Evolutionary conservation across 768 basidiomycete genomes (phyloP).

Genomic region (Polyporus arcularius): DNA sequence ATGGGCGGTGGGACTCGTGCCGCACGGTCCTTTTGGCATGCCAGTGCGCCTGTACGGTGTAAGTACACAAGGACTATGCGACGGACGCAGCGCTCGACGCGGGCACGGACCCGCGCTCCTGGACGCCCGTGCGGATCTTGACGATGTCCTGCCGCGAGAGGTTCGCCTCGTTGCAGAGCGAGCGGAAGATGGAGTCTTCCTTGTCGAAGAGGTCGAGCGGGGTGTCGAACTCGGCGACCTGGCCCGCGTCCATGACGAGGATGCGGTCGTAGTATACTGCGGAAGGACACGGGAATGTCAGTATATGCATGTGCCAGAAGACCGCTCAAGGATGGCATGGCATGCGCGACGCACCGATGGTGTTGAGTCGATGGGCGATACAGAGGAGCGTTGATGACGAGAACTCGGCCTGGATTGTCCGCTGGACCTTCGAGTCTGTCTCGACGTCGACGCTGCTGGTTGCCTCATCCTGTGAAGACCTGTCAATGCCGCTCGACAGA

Average conservation of each 20-base stretch:
- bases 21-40: too few relatives aligned
- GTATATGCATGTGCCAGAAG: not conserved
- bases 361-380: constrained; percentile 76
- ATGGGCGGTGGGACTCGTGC: too few relatives aligned
- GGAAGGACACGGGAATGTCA: constrained; percentile 30
- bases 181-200: constrained; percentile 67
- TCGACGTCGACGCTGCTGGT: constrained; percentile 85
- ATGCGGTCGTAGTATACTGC: constrained; percentile 69
- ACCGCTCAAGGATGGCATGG: not conserved
- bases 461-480: constrained; percentile 58
- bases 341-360: constrained; percentile 41
- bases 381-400: constrained; percentile 63
- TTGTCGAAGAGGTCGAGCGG: constrained; percentile 66
- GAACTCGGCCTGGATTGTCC: constrained; percentile 85
- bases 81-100: not conserved
- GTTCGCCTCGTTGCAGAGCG: constrained; percentile 67
- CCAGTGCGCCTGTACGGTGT: too few relatives aligned
- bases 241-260: constrained; percentile 71
- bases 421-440: constrained; percentile 88
- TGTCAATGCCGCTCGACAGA: constrained; percentile 22
- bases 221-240: constrained; percentile 73
- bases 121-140: constrained; percentile 41
- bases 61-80: too few relatives aligned
- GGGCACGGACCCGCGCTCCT: not conserved
- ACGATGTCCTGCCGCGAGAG: constrained; percentile 57